phyloP scores from a whole-genome alignment of 1,284 basidiomycete genomes.

The Caloboletus inedulis region DNA sequence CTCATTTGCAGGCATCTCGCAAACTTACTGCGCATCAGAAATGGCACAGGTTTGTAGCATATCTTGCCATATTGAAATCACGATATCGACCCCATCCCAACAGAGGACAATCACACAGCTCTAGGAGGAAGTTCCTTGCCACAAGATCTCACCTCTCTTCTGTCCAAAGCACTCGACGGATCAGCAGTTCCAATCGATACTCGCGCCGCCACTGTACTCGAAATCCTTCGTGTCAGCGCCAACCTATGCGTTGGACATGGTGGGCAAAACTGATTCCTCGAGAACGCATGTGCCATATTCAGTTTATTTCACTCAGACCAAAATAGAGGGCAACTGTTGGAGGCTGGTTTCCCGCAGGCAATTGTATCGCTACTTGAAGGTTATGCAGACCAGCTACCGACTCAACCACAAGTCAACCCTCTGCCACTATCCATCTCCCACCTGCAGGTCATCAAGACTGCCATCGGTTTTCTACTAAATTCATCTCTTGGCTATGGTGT shows the following conservation, averaged over 20 bases:
- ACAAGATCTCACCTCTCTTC: slow-evolving; percentile 56
- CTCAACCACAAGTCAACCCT: slow-evolving; percentile 40
- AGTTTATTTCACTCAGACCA: slow-evolving; percentile 40
- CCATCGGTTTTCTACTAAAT: slow-evolving; percentile 79
- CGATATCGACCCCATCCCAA: slow-evolving; percentile 15
- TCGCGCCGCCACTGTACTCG: slow-evolving; percentile 51
- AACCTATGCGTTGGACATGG: slow-evolving; percentile 82
- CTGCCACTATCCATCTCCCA: slow-evolving; percentile 55
- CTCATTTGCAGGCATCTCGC: slow-evolving; percentile 54
- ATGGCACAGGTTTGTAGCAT: slow-evolving; percentile 41
- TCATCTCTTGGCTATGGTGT: slow-evolving; percentile 74
- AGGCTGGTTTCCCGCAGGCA: slow-evolving; percentile 64
- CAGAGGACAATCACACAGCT: slow-evolving; percentile 68
- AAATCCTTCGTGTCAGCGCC: slow-evolving; percentile 71
- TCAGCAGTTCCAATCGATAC: slow-evolving; percentile 43
- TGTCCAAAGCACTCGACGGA: slow-evolving; percentile 52
- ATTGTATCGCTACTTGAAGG: slow-evolving; percentile 65
- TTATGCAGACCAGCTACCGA: slow-evolving; percentile 55
- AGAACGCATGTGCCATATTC: slow-evolving; percentile 1
- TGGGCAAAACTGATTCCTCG: slow-evolving; percentile 29
- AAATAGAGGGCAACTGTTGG: slow-evolving; percentile 66
- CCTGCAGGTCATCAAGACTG: slow-evolving; percentile 72
- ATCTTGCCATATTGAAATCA: not conserved
- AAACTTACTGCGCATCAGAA: slow-evolving; percentile 55
- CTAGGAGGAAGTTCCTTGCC: slow-evolving; percentile 64